Conservation (phyloP, 2,329 filamentous ascomycete species). For the Daldinia eschscholtzii region DNA sequence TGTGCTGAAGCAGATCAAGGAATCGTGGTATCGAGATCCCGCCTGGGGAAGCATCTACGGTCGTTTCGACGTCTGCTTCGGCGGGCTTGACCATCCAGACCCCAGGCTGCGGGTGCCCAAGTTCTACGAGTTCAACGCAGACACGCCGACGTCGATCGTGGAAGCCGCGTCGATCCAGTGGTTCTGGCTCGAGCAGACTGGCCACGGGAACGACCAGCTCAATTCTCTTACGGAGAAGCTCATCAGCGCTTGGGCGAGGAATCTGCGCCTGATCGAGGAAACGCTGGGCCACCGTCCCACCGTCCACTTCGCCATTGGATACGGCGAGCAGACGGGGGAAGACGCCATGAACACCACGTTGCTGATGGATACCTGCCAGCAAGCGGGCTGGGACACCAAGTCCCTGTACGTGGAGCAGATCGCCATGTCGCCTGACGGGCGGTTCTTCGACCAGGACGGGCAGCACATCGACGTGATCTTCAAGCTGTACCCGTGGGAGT, state of each 20-base stretch:
- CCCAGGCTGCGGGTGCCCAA: conserved; percentile 21
- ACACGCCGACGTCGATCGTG: conserved; percentile 18
- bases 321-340: conserved; percentile 2
- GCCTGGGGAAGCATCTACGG: conserved; percentile 22
- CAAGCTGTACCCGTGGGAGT: conserved; percentile 31
- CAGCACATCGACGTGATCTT: conserved; percentile 26
- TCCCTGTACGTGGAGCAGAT: conserved; percentile 21
- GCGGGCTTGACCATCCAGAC: conserved; percentile 19
- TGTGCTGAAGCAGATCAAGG: conserved; percentile 16
- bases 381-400: conserved; percentile 20
- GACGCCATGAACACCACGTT: conserved; percentile 22
- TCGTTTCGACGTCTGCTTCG: conserved; percentile 23
- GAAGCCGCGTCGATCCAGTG: conserved; percentile 23
- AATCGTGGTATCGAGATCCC: conserved; percentile 22
- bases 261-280: conserved; percentile 13
- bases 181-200: conserved; percentile 28
- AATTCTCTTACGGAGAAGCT: conserved; percentile 18
- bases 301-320: conserved; percentile 18
- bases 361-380: conserved; percentile 23
- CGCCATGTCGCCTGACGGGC: conserved; percentile 7
- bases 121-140: conserved; percentile 29
- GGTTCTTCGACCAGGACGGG: conserved; percentile 18
- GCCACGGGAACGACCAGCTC: conserved; percentile 24
- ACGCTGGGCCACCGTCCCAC: conserved; percentile 1
- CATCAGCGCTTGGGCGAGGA: conserved; percentile 22